A percentile compares a stretch with the other conserved stretches of the same genome.
phyloP scores from a whole-genome alignment of 352 stramenopile genomes.

The Blastocystis sp. region DNA sequence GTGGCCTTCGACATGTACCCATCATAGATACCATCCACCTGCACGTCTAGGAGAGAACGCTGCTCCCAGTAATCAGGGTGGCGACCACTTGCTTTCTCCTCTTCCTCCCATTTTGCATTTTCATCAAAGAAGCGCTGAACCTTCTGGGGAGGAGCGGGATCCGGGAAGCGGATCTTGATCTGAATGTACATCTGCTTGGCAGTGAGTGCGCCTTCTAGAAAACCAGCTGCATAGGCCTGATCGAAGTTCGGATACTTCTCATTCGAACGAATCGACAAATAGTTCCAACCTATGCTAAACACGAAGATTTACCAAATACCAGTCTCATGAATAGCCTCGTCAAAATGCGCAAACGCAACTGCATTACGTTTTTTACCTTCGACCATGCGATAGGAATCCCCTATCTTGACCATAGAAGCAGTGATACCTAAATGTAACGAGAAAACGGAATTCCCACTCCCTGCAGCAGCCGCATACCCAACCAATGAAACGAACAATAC shows the following conservation, averaged over 20 bases:
- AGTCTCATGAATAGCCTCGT: conserved; percentile 46
- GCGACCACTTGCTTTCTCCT: conserved; percentile 68
- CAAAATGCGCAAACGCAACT: conserved; percentile 35
- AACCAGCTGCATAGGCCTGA: conserved; percentile 67
- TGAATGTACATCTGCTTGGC: conserved; percentile 72
- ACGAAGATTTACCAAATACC: background rate
- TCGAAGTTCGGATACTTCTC: conserved; percentile 68
- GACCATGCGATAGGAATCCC: background rate
- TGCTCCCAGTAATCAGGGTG: conserved; percentile 69
- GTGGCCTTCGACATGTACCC: conserved; percentile 37
- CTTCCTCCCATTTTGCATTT: conserved; percentile 64
- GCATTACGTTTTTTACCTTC: background rate
- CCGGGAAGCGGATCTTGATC: conserved; percentile 68
- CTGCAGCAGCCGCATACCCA: background rate
- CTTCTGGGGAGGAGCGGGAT: conserved; percentile 68
- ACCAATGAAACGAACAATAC: background rate
- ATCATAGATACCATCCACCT: conserved; percentile 57
- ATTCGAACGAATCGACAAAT: conserved; percentile 51
- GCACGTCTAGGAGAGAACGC: conserved; percentile 63
- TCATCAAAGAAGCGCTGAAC: conserved; percentile 64
- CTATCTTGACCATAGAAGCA: conserved; percentile 46
- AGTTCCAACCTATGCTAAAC: conserved; percentile 42
- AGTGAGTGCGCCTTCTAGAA: conserved; percentile 70
- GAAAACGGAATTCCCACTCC: background rate
- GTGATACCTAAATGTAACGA: background rate